Evolutionary conservation across 2,329 filamentous ascomycete species (phyloP).

Genomic region (Blastomyces silverae): DNA sequence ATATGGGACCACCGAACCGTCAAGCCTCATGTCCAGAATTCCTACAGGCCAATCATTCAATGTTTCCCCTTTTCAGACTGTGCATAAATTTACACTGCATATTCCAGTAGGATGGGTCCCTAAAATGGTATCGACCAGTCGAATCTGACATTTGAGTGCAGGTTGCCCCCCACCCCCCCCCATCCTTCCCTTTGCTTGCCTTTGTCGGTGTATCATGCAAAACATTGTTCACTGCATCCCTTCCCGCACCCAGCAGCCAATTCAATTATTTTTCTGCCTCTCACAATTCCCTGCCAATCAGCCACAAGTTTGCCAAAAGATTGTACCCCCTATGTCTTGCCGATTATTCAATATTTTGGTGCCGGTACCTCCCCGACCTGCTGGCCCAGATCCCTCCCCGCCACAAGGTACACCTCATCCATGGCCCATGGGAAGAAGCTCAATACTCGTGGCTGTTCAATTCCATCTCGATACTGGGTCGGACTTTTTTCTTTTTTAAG

Average conservation of each 20-base stretch:
- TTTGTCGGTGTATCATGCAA: conserved; percentile 12
- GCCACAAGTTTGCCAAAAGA: neutral
- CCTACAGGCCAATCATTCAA: conserved; percentile 7
- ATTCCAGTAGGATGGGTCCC: conserved; percentile 9
- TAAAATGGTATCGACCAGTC: conserved; percentile 9
- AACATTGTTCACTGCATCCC: conserved; percentile 11
- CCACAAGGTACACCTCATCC: neutral
- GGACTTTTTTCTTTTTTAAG: conserved; percentile 3
- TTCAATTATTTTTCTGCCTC: conserved; percentile 5
- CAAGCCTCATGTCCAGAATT: conserved; percentile 11
- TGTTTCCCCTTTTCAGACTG: conserved; percentile 7
- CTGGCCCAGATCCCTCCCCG: neutral
- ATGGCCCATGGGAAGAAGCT: neutral
- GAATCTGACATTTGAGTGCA: neutral
- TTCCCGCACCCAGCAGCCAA: conserved; percentile 10
- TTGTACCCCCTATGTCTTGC: neutral
- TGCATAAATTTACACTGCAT: conserved; percentile 6
- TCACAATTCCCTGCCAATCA: conserved; percentile 6
- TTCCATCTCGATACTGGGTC: neutral
- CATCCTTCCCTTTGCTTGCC: conserved; percentile 2
- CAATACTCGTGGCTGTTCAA: conserved; percentile 7
- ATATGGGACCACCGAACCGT: conserved; percentile 10
- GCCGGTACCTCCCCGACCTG: neutral
- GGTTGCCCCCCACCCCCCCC: neutral
- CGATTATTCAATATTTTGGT: conserved; percentile 6